Evolutionary conservation across 192 early-diverging fungal genomes (phyloP).

Genomic region (Podila epicladia): DNA sequence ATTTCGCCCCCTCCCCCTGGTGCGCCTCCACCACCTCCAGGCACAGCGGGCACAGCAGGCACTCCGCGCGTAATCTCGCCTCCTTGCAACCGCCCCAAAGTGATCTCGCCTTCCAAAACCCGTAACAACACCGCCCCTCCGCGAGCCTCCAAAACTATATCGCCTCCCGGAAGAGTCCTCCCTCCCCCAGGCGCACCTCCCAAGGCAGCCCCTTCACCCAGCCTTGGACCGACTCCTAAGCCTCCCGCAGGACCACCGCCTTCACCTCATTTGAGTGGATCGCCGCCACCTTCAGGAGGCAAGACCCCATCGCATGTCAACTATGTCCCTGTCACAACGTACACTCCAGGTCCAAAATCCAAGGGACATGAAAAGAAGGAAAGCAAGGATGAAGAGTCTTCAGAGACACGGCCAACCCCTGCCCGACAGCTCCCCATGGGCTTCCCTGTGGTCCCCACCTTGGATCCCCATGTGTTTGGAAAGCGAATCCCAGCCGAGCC

Average conservation of each 20-base stretch:
- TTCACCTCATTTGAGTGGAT: constrained; percentile 10
- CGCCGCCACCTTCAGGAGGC: neutral
- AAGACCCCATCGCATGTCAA: constrained; percentile 35
- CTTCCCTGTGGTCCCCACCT: constrained; percentile 35
- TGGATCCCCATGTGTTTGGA: constrained; percentile 34
- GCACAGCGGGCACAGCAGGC: constrained; percentile 2
- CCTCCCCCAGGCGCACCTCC: constrained; percentile 31
- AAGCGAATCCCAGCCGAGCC: constrained; percentile 13
- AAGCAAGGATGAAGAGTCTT: constrained; percentile 17
- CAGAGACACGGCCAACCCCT: constrained; percentile 30
- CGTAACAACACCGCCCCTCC: constrained; percentile 2
- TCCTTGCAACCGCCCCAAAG: constrained; percentile 20
- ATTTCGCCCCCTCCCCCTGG: constrained; percentile 42
- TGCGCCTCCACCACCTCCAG: constrained; percentile 34
- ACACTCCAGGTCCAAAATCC: constrained; percentile 26
- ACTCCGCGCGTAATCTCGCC: constrained; percentile 31
- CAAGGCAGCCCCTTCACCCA: constrained; percentile 20
- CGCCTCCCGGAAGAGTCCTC: constrained; percentile 17
- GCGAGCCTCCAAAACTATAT: constrained; percentile 28
- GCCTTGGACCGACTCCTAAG: constrained; percentile 20
- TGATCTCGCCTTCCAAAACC: constrained; percentile 17
- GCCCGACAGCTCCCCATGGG: constrained; percentile 30
- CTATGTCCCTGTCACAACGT: constrained; percentile 40
- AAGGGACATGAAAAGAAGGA: constrained; percentile 21
- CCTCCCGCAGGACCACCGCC: constrained; percentile 35